These are phyloP conservation scores for Penicillium fuscoglaucum DNA, from an alignment of 2,329 filamentous ascomycete species.

Conservation along the genomic window DNA sequence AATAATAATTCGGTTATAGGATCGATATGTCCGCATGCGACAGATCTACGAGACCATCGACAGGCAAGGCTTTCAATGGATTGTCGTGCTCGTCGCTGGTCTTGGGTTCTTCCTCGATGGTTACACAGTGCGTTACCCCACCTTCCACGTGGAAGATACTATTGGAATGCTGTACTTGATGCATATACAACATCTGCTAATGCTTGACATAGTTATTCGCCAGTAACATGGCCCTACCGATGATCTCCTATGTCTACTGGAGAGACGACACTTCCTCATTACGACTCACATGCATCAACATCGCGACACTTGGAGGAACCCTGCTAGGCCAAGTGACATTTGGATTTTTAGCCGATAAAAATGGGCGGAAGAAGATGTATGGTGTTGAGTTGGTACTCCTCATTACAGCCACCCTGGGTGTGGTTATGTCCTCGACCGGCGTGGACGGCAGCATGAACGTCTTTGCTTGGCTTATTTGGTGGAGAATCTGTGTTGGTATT, in stretches of 20 bases:
- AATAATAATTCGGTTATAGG: constrained; percentile 23
- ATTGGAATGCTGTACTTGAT: background rate
- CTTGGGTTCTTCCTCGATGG: constrained; percentile 54
- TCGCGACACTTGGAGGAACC: constrained; percentile 49
- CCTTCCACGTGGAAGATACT: background rate
- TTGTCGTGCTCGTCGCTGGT: constrained; percentile 49
- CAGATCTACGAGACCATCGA: constrained; percentile 49
- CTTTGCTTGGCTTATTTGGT: constrained; percentile 49
- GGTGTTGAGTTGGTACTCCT: constrained; percentile 52
- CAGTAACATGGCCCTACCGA: constrained; percentile 53
- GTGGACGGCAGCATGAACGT: constrained; percentile 47
- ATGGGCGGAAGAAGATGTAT: constrained; percentile 54
- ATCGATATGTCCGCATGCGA: constrained; percentile 46
- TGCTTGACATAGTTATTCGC: constrained; percentile 44
- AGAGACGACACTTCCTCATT: constrained; percentile 36
- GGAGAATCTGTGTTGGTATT: constrained; percentile 51
- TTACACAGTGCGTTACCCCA: constrained; percentile 36
- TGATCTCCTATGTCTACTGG: constrained; percentile 53
- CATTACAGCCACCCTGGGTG: constrained; percentile 49
- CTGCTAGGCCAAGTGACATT: constrained; percentile 51
- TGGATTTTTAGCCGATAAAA: constrained; percentile 50
- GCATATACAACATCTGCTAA: background rate
- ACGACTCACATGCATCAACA: constrained; percentile 45
- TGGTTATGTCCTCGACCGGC: constrained; percentile 49
- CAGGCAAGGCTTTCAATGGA: constrained; percentile 45